Base-by-base conservation (phyloP, 306 rosid genomes). In the Quercus engelmannii region DNA sequence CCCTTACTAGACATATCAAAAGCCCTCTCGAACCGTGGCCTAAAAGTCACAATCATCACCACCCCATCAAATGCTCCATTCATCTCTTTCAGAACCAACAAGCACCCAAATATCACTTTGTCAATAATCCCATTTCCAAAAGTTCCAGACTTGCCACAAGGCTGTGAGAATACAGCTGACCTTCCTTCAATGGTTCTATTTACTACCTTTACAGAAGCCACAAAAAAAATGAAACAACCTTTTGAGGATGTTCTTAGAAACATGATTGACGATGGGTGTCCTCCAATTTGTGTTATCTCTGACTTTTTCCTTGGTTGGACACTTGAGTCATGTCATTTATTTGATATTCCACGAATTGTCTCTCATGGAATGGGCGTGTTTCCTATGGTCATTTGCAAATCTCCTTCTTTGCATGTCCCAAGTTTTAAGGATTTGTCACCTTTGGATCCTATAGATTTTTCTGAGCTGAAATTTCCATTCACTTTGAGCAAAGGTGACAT, bases 1-100 rank as follows among this genome's bases (percentile, higher is more conserved):
- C 84, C 87, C 56, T 67, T 79, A 55, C 65, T 84, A 28, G 78
- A 84, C 75, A 64, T 84, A 33, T 54, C 87, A 20, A 79, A 49
- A 57, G 75, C 63, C 14, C 31, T 79, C 3, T 19, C 84, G 5
- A 35, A 17, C 35, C 63, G 67, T 20, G 67, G 69, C 64, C 67
- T 80, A 55, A 76, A 71, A 30, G 73, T 80, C 18, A 76, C 84
- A 57, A 58, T 84, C 41, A 35, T 84, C 49, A 79, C 82, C 51
- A 80, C 84, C 59, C 82, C 76, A 0, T 56, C 71, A 23, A 85
- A 85, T 35, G 68, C 79, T 62, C 63, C 59, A 19, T 55, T 73
- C 21, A 64, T 85, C 64, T 58, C 31, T 21, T 3, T 62, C 23
- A 54, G 8, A 26, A 21, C 74, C 2, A 33, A 76, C 3, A 25